Conservation (phyloP, 352 stramenopile species). For the Peronospora destructor region DNA sequence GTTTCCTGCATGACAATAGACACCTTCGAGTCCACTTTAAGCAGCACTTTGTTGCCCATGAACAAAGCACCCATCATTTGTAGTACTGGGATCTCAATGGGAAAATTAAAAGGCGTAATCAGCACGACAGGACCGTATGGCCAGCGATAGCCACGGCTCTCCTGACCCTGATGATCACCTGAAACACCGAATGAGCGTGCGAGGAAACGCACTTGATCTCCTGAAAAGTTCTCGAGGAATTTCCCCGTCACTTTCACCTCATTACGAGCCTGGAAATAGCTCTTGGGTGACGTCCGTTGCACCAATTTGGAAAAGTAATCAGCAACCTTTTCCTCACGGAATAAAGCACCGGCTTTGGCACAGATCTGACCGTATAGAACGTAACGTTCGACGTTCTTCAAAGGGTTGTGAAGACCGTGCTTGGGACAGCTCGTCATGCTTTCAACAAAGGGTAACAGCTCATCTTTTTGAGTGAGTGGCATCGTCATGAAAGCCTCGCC, state of each 20-base stretch:
- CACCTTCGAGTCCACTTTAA: conserved; percentile 94
- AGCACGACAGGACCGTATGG: conserved; percentile 93
- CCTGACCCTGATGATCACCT: conserved; percentile 94
- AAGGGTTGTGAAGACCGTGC: conserved; percentile 96
- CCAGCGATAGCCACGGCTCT: conserved; percentile 92
- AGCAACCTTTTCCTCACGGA: conserved; percentile 85
- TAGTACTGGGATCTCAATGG: conserved; percentile 96
- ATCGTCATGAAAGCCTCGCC: conserved; percentile 91
- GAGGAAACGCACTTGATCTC: conserved; percentile 95
- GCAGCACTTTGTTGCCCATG: conserved; percentile 97
- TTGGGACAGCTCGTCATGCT: conserved; percentile 91
- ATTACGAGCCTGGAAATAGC: conserved; percentile 89
- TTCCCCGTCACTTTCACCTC: conserved; percentile 91
- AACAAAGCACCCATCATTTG: conserved; percentile 97
- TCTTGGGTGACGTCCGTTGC: conserved; percentile 96
- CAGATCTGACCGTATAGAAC: conserved; percentile 73
- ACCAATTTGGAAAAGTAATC: conserved; percentile 96
- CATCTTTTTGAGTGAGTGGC: conserved; percentile 85
- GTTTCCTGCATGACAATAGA: conserved; percentile 98
- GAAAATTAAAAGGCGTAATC: conserved; percentile 98
- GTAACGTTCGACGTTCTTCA: conserved; percentile 96
- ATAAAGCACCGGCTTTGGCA: conserved; percentile 71
- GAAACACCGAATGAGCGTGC: conserved; percentile 92
- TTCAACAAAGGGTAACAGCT: conserved; percentile 90
- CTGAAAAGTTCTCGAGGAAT: conserved; percentile 97